Conservation (phyloP, 345 rosid genomes). For the Turnera subulata region DNA sequence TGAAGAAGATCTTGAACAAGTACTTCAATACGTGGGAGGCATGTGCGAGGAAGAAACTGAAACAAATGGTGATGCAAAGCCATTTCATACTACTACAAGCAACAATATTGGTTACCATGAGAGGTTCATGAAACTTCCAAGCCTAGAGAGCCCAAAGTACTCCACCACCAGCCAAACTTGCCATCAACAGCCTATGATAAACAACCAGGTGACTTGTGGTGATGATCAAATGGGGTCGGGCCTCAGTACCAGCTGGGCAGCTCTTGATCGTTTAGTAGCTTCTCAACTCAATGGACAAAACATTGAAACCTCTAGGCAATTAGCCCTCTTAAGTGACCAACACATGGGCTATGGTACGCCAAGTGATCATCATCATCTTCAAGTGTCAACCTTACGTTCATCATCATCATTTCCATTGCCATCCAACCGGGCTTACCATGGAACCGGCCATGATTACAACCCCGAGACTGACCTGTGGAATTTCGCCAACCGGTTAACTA, state of each 20-base stretch:
- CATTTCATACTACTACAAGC: slow-evolving; percentile 11
- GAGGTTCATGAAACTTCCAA: slow-evolving; percentile 57
- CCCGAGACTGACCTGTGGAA: slow-evolving; percentile 48
- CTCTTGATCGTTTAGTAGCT: slow-evolving; percentile 70
- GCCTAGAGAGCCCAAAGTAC: slow-evolving; percentile 53
- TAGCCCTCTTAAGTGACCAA: slow-evolving; percentile 26
- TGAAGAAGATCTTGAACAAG: slow-evolving; percentile 48
- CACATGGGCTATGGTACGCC: slow-evolving; percentile 26
- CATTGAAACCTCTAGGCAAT: slow-evolving; percentile 30
- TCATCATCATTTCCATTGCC: slow-evolving; percentile 31
- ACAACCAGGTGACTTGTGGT: slow-evolving; percentile 35
- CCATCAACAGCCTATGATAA: slow-evolving; percentile 36
- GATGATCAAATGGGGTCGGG: slow-evolving; percentile 14
- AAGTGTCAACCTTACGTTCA: slow-evolving; percentile 28
- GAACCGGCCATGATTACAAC: slow-evolving; percentile 35
- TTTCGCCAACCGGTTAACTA: slow-evolving; percentile 29
- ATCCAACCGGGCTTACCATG: slow-evolving; percentile 29
- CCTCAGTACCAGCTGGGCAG: slow-evolving; percentile 58
- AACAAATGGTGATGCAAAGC: slow-evolving; percentile 3
- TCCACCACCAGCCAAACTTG: slow-evolving; percentile 37
- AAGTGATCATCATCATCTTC: slow-evolving; percentile 23
- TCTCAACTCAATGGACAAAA: slow-evolving; percentile 66
- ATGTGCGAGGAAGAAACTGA: slow-evolving; percentile 44
- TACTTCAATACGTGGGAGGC: slow-evolving; percentile 49
- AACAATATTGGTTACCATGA: slow-evolving; percentile 22